Conservation (phyloP, 2,329 filamentous ascomycete species). For the Xylariaceae sp. region DNA sequence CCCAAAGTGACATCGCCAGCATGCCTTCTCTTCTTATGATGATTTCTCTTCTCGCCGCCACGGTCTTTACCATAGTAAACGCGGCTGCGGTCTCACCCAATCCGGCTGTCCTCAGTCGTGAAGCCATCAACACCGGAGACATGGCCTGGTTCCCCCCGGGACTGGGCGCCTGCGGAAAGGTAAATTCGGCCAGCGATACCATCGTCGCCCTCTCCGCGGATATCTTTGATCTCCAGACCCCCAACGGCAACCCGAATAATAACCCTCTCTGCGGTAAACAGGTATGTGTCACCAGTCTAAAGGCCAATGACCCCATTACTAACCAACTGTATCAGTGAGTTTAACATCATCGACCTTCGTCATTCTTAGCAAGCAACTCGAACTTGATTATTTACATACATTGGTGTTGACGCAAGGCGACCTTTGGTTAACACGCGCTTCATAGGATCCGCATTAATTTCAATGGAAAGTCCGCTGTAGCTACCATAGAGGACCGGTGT, state of each 20-base stretch:
- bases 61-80: too few species aligned
- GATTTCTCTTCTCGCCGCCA: too few species aligned
- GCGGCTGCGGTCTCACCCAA: too few species aligned
- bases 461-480: background rate
- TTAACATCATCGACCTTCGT: too few species aligned
- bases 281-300: background rate
- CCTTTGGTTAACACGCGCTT: background rate
- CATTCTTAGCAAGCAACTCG: background rate
- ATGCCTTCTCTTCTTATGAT: too few species aligned
- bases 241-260: background rate
- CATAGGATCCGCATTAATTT: background rate
- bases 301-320: background rate
- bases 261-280: background rate
- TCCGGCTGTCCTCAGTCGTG: too few species aligned
- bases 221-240: background rate
- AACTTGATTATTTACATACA: background rate
- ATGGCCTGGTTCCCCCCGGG: background rate
- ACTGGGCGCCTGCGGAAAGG: background rate
- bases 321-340: too few species aligned
- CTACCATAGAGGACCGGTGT: background rate
- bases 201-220: background rate
- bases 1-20: too few species aligned
- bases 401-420: too few species aligned
- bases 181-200: background rate
- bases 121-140: background rate